Evolutionary conservation across 352 stramenopile species (phyloP).

Genomic region (Globisporangium viniferum): DNA sequence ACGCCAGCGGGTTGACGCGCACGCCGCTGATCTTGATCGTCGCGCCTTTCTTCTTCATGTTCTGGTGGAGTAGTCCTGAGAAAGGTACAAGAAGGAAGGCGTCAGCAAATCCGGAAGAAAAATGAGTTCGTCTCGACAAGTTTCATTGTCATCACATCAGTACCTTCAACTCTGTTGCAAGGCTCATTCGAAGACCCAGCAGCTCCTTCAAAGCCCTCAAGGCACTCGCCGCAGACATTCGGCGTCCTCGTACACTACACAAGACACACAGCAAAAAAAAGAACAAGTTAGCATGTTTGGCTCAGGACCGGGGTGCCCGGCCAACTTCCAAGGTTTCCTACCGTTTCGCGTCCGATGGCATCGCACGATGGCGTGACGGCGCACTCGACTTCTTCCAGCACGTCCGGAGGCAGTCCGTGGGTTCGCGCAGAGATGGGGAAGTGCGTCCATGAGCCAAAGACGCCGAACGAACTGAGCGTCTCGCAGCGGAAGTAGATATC

Average conservation of each 20-base stretch:
- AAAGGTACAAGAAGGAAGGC: not conserved
- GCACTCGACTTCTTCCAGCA: conserved; percentile 65
- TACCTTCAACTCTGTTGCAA: conserved; percentile 21
- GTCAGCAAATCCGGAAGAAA: not conserved
- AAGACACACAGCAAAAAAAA: not conserved
- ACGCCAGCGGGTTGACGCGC: conserved; percentile 40
- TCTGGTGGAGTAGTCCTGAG: not conserved
- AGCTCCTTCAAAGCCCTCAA: conserved; percentile 43
- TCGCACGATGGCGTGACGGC: conserved; percentile 42
- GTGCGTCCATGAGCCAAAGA: conserved; percentile 56
- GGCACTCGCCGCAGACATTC: conserved; percentile 71
- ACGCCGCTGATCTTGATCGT: conserved; percentile 71
- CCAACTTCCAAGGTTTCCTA: conserved; percentile 15
- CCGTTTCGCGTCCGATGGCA: conserved; percentile 43
- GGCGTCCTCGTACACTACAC: conserved; percentile 39
- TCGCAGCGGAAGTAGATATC: conserved; percentile 74
- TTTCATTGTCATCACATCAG: not conserved
- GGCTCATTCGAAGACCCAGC: conserved; percentile 36
- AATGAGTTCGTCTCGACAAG: not conserved
- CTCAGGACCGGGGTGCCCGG: not conserved
- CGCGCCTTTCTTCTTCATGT: conserved; percentile 2
- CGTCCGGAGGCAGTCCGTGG: conserved; percentile 57
- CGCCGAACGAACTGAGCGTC: conserved; percentile 68
- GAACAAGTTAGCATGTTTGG: not conserved
- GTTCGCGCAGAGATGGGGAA: conserved; percentile 48